phyloP scores from a whole-genome alignment of 2,329 filamentous ascomycete genomes.

The Aspergillus pseudoglaucus region DNA sequence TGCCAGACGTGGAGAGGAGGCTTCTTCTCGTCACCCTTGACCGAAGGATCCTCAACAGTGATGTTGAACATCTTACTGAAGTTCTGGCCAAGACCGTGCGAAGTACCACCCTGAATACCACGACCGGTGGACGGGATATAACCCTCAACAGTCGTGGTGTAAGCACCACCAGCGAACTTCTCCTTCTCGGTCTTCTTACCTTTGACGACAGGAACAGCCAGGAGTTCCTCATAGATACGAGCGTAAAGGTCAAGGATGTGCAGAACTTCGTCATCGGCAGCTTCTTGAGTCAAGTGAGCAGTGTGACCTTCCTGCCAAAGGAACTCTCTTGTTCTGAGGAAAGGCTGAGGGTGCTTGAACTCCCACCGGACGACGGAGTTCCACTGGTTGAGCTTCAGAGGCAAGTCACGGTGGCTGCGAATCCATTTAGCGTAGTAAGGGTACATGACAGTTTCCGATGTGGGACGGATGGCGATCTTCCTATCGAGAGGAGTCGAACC shows the following conservation, averaged over 20 bases:
- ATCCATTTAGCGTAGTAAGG: conserved; percentile 97
- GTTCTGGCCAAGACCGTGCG: conserved; percentile 91
- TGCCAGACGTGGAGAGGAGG: conserved; percentile 87
- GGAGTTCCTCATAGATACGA: conserved; percentile 82
- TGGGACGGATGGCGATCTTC: conserved; percentile 63
- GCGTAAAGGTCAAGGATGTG: conserved; percentile 93
- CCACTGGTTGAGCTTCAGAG: conserved; percentile 94
- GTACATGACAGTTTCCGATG: conserved; percentile 80
- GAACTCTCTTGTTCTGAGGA: conserved; percentile 90
- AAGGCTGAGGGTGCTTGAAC: conserved; percentile 82
- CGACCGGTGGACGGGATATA: conserved; percentile 94
- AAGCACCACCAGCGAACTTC: conserved; percentile 94
- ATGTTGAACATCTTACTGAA: conserved; percentile 99
- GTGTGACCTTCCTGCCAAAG: conserved; percentile 97
- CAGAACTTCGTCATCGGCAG: conserved; percentile 77
- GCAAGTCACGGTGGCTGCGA: conserved; percentile 88
- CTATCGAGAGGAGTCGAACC: conserved; percentile 90
- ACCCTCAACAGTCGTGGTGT: conserved; percentile 93
- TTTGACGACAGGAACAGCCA: conserved; percentile 90
- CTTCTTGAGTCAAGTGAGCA: conserved; percentile 77
- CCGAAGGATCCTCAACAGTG: conserved; percentile 81
- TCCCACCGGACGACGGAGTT: conserved; percentile 95
- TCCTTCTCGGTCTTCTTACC: conserved; percentile 95
- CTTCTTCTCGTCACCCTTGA: conserved; percentile 65
- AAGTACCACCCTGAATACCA: conserved; percentile 93